Evolutionary conservation across 345 rosid species (phyloP).

Genomic region (Eucalyptus sideroxylon): DNA sequence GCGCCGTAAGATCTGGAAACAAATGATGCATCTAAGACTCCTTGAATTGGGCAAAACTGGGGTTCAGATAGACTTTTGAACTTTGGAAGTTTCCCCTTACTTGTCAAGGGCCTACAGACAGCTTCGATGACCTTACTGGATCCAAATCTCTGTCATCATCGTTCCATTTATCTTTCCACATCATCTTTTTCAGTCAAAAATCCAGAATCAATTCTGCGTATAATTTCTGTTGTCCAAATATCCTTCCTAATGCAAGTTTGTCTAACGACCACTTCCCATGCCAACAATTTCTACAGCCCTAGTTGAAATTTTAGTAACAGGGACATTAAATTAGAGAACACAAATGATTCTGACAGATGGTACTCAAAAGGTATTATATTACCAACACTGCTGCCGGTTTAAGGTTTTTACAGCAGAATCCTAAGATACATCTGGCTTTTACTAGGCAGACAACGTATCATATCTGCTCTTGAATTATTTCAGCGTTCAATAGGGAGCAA

Average conservation of each 20-base stretch:
- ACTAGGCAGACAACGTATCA: background rate
- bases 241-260: background rate
- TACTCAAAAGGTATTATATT: background rate
- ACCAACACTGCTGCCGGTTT: too few species aligned
- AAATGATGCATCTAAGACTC: background rate
- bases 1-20: too few species aligned
- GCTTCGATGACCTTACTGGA: background rate
- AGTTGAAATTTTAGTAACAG: background rate
- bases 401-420: background rate
- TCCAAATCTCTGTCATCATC: background rate
- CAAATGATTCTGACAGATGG: background rate
- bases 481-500: too few species aligned
- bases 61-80: background rate
- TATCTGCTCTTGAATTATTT: background rate
- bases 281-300: background rate
- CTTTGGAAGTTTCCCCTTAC: background rate
- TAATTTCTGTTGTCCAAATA: too few species aligned
- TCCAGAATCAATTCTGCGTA: too few species aligned
- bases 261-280: background rate
- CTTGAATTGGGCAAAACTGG: background rate
- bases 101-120: background rate
- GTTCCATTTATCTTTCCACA: background rate
- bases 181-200: background rate
- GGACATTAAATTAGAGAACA: background rate
- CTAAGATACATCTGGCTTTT: background rate